Base-by-base conservation (phyloP, 495 filamentous ascomycete species). In the Penicillium cosmopolitanum region DNA sequence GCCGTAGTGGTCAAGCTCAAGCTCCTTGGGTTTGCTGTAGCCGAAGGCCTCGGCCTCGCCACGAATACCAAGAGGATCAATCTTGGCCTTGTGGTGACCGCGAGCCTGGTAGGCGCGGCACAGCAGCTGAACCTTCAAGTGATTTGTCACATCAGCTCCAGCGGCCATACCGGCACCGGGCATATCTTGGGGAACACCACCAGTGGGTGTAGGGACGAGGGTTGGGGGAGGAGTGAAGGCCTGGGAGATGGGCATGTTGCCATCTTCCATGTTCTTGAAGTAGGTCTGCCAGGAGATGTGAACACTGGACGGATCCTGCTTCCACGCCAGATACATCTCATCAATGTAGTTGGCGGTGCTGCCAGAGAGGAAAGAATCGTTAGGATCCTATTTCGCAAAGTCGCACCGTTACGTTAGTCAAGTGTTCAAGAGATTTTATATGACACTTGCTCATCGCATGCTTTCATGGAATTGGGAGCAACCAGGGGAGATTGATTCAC, bases 281-380 rank as follows among this genome's bases (percentile, higher is more conserved):
- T 98, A 98, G 64, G 94, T 89, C 80, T 97, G 95, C 95, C 95
- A 98, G 72, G 95, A 98, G 67, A 97, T 82, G 77, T 98, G 95
- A 46, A 98, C 95, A 75, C 90, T 96, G 63, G 86, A 84, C 18
- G 96, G 92, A 67, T 98, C 92, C 60, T 89, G 82, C 80, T 94
- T 96, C 95, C 95, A 98, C 66, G 90, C 85, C 76, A 98, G 76
- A 77, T 98, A 98, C 95, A 98, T 98, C 84, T 96, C 95, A 76
- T 98, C 95, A 74, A 98, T 89, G 77, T 98, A 98, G 80, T 97
- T 97, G 73, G 95, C 95, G 57, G 93, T 90, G 80, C 89, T 97
- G 43, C 95, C 95, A 58, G 89, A 87, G 51, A 98, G 84, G 83
- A 97, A 98, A 76, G 87, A 95, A 80, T 98, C 95, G 68, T 88